Conservation (phyloP, 1,139 yeast species). For the Suhomyces chickasaworum region DNA sequence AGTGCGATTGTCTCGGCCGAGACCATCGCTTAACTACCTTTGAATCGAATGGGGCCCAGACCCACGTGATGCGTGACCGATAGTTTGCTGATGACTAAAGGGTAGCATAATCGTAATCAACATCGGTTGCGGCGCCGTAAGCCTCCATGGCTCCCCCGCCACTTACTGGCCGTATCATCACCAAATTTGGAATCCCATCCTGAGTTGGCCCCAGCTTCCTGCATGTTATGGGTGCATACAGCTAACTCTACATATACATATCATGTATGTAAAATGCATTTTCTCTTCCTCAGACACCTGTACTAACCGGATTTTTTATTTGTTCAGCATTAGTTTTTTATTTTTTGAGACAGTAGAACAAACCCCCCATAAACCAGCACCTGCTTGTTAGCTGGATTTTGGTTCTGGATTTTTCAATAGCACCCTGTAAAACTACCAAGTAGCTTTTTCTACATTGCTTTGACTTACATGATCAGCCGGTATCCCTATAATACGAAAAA, state of each 20-base stretch:
- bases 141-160: neutral
- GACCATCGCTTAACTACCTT: neutral
- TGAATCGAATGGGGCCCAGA: too few species aligned
- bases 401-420: too few species aligned
- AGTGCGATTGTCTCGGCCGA: neutral
- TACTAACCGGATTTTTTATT: neutral
- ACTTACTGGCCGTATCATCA: neutral
- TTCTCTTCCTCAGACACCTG: neutral
- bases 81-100: too few species aligned
- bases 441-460: neutral
- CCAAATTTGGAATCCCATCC: neutral
- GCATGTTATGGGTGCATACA: too few species aligned
- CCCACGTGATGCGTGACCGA: neutral
- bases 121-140: neutral
- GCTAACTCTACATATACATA: too few species aligned
- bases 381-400: too few species aligned
- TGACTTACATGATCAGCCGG: neutral
- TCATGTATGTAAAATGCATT: too few species aligned
- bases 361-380: neutral
- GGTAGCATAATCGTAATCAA: too few species aligned
- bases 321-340: neutral
- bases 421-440: neutral
- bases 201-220: too few species aligned
- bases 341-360: neutral
- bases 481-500: slow-evolving; percentile 1